Evolutionary conservation across 768 basidiomycete species (phyloP), one percentile per base, ranked within the genome.

Genomic region (Tulasnella sp.): DNA sequence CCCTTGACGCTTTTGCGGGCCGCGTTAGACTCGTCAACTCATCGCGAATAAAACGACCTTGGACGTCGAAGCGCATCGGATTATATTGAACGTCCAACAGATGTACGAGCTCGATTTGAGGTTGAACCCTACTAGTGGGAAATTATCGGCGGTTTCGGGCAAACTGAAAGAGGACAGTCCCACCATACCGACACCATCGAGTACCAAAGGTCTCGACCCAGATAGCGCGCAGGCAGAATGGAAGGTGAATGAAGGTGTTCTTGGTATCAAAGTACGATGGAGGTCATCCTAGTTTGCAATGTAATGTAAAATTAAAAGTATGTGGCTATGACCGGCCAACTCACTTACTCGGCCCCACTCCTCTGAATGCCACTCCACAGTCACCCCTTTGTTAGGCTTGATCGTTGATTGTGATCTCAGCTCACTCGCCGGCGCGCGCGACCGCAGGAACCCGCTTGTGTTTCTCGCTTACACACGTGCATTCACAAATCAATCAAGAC

Each of bases 221-320:
- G 83, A 86, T 23, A 68, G 65, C 1, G 85, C 85, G 0, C 72
- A 67, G 48, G 85, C 84, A 5, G 82, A 86, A 68, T 89, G 87
- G 86, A 75, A 73, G 32, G 75, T 86, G 21, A 77, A 72, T 4
- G 78, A 83, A 48, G 74, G 72, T 7, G 62, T 71, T 47, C 67
- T 88, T 52, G 68, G 80, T 3, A 65, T 86, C 47, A 52, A 32
- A 3, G 48, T 59, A 17, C 47, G 29, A 24, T 59, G 58, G 58
- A 38, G 8, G 11, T 51, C 19, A 52, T 48, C 45, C 5, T 48
- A 10, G 15, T 38, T 38, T n/a, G n/a, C n/a, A n/a, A n/a, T n/a
- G n/a, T n/a, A n/a, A n/a, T n/a, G n/a, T n/a, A 43, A 13, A 43
- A 43, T 19, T 43, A 19, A 43, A 43, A 19, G 42, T 43, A 43